These are phyloP conservation scores for Nyssa sinensis DNA, from an alignment of 148 eudicot species.

Conservation along the genomic window DNA sequence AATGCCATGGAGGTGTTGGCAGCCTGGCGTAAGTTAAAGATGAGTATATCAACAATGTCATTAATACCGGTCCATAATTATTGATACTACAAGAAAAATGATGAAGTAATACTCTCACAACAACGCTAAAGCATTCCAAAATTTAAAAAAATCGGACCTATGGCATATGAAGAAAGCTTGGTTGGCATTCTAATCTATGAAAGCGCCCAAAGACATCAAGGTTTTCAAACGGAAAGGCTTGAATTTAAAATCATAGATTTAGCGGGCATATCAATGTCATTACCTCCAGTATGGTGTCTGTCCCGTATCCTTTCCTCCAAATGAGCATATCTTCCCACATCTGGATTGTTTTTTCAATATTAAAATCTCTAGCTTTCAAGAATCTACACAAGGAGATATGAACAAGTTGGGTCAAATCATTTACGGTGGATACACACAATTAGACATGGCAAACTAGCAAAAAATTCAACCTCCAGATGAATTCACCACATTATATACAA, in stretches of 20 bases:
- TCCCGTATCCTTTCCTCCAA: conserved; percentile 72
- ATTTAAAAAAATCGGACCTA: neutral
- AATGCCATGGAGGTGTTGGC: neutral
- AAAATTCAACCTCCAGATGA: no score
- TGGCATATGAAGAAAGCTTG: neutral
- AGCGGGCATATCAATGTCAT: neutral
- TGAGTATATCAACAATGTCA: neutral
- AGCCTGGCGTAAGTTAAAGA: no score
- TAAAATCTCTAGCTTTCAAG: conserved; percentile 70
- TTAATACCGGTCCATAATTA: neutral
- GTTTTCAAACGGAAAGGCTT: conserved; percentile 4
- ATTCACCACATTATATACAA: conserved; percentile 25
- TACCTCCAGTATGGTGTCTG: conserved; percentile 78
- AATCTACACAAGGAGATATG: conserved; percentile 42
- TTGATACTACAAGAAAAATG: neutral
- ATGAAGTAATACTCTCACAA: neutral
- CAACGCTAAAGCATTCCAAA: neutral
- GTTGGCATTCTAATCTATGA: neutral
- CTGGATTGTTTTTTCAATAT: conserved; percentile 54
- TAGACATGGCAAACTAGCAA: neutral
- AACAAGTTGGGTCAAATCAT: neutral
- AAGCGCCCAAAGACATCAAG: conserved; percentile 1
- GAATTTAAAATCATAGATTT: conserved; percentile 1
- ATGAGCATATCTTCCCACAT: conserved; percentile 91
- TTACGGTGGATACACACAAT: conserved; percentile 13